phyloP scores from a whole-genome alignment of 1,284 basidiomycete species.

The Mycosarcoma mackinlayi region DNA sequence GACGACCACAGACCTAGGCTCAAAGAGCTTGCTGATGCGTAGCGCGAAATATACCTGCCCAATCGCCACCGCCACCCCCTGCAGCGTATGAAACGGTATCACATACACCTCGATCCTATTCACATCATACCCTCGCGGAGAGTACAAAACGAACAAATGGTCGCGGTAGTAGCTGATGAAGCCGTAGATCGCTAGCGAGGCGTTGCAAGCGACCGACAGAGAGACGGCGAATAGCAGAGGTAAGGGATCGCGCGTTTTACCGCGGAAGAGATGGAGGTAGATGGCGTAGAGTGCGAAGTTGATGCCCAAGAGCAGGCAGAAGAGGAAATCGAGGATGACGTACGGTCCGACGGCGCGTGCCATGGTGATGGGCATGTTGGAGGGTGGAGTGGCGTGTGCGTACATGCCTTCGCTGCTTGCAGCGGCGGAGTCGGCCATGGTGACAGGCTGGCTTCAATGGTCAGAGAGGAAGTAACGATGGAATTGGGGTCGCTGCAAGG shows the following conservation, averaged over 20 bases:
- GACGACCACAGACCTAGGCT: not conserved
- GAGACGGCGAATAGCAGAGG: conserved; percentile 12
- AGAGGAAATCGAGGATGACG: conserved; percentile 19
- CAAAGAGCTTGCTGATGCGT: conserved; percentile 33
- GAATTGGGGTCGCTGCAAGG: too few relatives aligned
- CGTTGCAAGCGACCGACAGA: conserved; percentile 13
- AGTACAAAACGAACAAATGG: conserved; percentile 16
- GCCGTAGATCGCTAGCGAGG: conserved; percentile 5
- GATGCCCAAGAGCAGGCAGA: conserved; percentile 16
- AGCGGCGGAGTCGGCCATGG: too few relatives aligned
- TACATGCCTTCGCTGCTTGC: conserved; percentile 18
- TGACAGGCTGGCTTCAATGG: too few relatives aligned
- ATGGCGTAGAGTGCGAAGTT: conserved; percentile 29
- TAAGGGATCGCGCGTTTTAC: conserved; percentile 7
- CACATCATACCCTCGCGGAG: conserved; percentile 11
- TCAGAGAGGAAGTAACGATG: too few relatives aligned
- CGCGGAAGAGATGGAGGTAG: conserved; percentile 26
- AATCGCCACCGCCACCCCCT: conserved; percentile 22
- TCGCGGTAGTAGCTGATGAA: conserved; percentile 1
- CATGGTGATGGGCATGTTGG: conserved; percentile 13
- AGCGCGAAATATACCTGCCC: conserved; percentile 34
- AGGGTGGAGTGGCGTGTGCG: conserved; percentile 6
- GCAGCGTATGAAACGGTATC: conserved; percentile 12
- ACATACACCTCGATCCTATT: conserved; percentile 37
- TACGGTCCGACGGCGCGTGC: conserved; percentile 16